Conservation (phyloP, 1,284 basidiomycete genomes). For the Polyporus tsugae region DNA sequence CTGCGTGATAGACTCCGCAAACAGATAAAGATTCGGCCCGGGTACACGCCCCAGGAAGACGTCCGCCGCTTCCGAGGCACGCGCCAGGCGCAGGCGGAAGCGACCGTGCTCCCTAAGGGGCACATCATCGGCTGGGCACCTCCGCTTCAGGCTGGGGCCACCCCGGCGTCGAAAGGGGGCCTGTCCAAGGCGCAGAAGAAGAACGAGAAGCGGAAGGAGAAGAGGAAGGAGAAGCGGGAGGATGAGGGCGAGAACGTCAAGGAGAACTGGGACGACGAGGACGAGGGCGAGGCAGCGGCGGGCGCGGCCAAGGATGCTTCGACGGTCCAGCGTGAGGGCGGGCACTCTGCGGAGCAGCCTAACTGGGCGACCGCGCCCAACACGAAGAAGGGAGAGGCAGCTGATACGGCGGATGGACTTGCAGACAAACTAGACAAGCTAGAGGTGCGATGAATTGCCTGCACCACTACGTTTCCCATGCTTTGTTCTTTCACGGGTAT, state of each 20-base stretch:
- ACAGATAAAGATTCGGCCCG: slow-evolving; percentile 90
- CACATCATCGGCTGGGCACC: slow-evolving; percentile 82
- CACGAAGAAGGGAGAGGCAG: slow-evolving; percentile 24
- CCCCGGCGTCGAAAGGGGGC: slow-evolving; percentile 34
- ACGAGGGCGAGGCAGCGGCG: slow-evolving; percentile 53
- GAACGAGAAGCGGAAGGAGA: slow-evolving; percentile 80
- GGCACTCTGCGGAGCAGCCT: slow-evolving; percentile 29
- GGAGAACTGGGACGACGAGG: slow-evolving; percentile 83
- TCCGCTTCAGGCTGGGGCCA: slow-evolving; percentile 50
- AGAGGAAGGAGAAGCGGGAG: slow-evolving; percentile 63
- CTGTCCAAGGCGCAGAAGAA: slow-evolving; percentile 75
- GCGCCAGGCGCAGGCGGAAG: slow-evolving; percentile 76
- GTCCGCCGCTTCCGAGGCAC: slow-evolving; percentile 83
- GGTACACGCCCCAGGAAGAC: slow-evolving; percentile 96
- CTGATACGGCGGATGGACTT: slow-evolving; percentile 42
- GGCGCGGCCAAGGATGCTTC: slow-evolving; percentile 17
- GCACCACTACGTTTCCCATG: slow-evolving; percentile 5
- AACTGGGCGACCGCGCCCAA: slow-evolving; percentile 34
- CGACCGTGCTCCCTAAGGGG: slow-evolving; percentile 70
- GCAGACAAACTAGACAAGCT: slow-evolving; percentile 56
- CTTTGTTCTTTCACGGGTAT: slow-evolving; percentile 20
- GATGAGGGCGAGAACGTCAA: slow-evolving; percentile 52
- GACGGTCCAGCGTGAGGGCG: slow-evolving; percentile 19
- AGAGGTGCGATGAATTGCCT: slow-evolving; percentile 41
- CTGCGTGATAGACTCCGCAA: slow-evolving; percentile 75